phyloP scores from a whole-genome alignment of 2,329 filamentous ascomycete genomes.

The Diaporthe citriasiana region DNA sequence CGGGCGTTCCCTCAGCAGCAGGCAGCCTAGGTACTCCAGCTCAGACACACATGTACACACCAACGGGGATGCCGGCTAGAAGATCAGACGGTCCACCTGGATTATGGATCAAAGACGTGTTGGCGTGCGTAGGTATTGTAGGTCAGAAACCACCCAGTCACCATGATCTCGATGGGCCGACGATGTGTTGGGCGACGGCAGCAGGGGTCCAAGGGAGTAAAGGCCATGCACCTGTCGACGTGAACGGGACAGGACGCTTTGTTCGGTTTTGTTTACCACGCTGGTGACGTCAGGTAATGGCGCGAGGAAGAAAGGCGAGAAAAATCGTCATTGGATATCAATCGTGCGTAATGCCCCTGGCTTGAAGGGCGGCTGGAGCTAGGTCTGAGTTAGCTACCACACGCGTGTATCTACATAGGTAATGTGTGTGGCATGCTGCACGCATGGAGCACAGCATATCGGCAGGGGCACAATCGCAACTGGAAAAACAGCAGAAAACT shows the following conservation, averaged over 20 bases:
- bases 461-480: not conserved
- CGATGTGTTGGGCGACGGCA: not conserved
- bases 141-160: not conserved
- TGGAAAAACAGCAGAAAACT: not conserved
- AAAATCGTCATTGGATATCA: constrained; percentile 14
- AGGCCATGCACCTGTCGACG: not conserved
- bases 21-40: not conserved
- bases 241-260: not conserved
- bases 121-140: not conserved
- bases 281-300: constrained; percentile 21
- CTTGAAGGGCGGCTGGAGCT: not conserved
- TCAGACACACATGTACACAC: not conserved
- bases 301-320: not conserved
- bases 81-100: not conserved
- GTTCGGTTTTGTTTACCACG: constrained; percentile 1
- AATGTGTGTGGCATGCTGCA: not conserved
- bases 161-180: constrained; percentile 29
- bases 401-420: no score
- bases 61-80: not conserved
- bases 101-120: not conserved
- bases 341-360: not conserved
- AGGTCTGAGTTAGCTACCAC: not conserved
- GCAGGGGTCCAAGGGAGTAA: not conserved
- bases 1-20: not conserved
- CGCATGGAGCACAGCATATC: constrained; percentile 1